Percentiles rank a stretch among this genome's conserved stretches.
phyloP scores from a whole-genome alignment of 306 rosid species.

The Geum urbanum region DNA sequence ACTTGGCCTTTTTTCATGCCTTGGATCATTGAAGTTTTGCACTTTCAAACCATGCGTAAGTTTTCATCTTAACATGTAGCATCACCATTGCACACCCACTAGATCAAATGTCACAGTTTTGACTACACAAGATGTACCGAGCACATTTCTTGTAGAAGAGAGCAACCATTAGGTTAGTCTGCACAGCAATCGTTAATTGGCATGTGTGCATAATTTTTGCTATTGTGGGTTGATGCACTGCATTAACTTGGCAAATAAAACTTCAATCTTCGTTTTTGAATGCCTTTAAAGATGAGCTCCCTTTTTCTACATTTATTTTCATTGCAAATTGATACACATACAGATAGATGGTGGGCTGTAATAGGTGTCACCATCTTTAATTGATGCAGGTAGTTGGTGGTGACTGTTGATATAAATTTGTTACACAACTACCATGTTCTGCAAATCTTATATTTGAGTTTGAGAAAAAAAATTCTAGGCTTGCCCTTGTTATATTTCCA shows the following conservation, averaged over 20 bases:
- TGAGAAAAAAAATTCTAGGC: conserved; percentile 4
- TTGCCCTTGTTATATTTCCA: neutral
- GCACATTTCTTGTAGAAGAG: conserved; percentile 1
- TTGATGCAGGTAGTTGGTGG: conserved; percentile 15
- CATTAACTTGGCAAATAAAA: conserved; percentile 2
- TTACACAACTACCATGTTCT: conserved; percentile 13
- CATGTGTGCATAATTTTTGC: neutral
- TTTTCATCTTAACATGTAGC: neutral
- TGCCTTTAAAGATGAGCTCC: neutral
- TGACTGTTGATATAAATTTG: conserved; percentile 20
- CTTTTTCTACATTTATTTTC: neutral
- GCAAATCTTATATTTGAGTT: neutral
- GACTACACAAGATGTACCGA: neutral
- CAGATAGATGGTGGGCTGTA: neutral
- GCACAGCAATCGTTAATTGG: neutral
- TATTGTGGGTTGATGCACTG: conserved; percentile 1
- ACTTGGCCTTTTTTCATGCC: neutral
- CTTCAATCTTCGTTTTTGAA: neutral
- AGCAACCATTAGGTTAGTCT: neutral
- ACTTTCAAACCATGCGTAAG: neutral
- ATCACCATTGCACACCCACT: neutral
- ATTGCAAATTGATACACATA: neutral
- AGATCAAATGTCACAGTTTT: neutral
- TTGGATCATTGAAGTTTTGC: neutral
- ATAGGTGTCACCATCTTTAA: conserved; percentile 20